Evolutionary conservation across 345 rosid genomes (phyloP).

Genomic region (Kernera saxatilis): DNA sequence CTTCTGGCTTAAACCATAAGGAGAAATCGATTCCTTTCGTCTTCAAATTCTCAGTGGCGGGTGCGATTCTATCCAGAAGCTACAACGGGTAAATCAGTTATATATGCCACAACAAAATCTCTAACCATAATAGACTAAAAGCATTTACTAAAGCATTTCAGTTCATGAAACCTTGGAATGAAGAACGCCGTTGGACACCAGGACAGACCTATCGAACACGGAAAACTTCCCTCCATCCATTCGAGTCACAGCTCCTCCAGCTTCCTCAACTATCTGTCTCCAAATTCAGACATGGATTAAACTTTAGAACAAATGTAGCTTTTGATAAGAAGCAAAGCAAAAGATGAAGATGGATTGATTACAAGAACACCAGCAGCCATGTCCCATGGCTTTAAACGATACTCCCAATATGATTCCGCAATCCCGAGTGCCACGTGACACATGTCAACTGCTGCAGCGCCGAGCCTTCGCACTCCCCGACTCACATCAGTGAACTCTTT

Average conservation of each 20-base stretch:
- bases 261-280: slow-evolving; percentile 90
- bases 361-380: slow-evolving; percentile 99
- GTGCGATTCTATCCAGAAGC: slow-evolving; percentile 75
- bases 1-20: slow-evolving; percentile 79
- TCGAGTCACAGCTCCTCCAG: slow-evolving; percentile 77
- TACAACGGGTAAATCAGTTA: slow-evolving; percentile 28
- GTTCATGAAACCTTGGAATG: slow-evolving; percentile 64
- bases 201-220: slow-evolving; percentile 83
- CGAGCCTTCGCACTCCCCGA: slow-evolving; percentile 91
- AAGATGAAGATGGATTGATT: slow-evolving; percentile 6
- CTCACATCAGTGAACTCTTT: slow-evolving; percentile 92
- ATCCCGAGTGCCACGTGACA: slow-evolving; percentile 95
- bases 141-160: not conserved
- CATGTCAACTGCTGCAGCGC: slow-evolving; percentile 99
- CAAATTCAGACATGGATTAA: not conserved
- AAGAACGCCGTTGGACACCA: slow-evolving; percentile 83
- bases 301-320: slow-evolving; percentile 4
- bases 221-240: slow-evolving; percentile 91
- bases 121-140: not conserved
- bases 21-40: slow-evolving; percentile 81
- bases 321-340: not conserved
- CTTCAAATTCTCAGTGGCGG: slow-evolving; percentile 77
- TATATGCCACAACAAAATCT: not conserved
- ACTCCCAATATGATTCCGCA: slow-evolving; percentile 92
- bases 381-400: slow-evolving; percentile 98